These are phyloP conservation scores for Endogone sp. DNA, from an alignment of 192 early-diverging fungal genomes.

Conservation along the genomic window DNA sequence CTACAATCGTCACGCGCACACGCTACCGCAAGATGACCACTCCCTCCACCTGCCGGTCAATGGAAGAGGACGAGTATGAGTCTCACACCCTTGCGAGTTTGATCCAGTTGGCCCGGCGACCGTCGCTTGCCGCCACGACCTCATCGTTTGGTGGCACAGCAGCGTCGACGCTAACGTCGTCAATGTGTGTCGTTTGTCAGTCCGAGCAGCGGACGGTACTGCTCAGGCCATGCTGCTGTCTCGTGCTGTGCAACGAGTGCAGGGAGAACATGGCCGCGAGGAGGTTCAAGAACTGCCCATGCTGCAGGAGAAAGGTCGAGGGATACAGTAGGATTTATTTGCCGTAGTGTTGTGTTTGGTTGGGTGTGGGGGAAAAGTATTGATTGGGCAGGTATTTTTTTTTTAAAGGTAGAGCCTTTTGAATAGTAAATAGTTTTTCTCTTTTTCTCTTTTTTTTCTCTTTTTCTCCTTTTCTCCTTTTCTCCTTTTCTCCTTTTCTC, in stretches of 20 bases:
- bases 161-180: not conserved
- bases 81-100: not conserved
- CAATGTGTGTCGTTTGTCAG: not conserved
- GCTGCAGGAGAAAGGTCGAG: not conserved
- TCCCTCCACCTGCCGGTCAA: not conserved
- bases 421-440: no score
- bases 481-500: no score
- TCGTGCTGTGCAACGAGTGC: slow-evolving; percentile 1
- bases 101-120: not conserved
- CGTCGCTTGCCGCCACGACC: no score
- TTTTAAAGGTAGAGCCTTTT: no score
- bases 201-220: not conserved
- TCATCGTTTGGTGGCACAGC: no score
- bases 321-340: not conserved
- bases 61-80: not conserved
- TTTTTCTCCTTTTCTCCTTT: no score
- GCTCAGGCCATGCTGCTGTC: slow-evolving; percentile 2
- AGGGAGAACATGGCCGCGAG: not conserved
- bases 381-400: no score
- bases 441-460: no score
- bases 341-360: no score
- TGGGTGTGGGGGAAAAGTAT: no score
- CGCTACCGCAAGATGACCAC: not conserved
- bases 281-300: not conserved
- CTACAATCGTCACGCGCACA: not conserved